Percentiles rank a stretch among this genome's conserved stretches.
phyloP scores from a whole-genome alignment of 208 protist species.

The Leishmania turanica region DNA sequence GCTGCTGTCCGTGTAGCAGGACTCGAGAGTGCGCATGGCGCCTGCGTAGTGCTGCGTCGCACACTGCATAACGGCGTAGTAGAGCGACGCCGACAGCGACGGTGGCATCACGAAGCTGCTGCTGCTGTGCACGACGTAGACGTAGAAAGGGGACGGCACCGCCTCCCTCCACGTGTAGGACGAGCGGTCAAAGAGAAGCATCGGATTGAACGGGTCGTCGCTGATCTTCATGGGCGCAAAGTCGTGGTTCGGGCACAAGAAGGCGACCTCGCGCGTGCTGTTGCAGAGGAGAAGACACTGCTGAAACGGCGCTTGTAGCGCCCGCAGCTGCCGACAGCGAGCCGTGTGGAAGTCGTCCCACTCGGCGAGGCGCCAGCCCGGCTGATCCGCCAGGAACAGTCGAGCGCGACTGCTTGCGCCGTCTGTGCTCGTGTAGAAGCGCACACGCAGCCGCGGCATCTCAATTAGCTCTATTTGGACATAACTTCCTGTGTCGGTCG shows the following conservation, averaged over 20 bases:
- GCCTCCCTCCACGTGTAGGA: constrained; percentile 74
- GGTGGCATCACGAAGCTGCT: constrained; percentile 85
- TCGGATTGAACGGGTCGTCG: constrained; percentile 56
- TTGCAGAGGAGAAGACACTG: constrained; percentile 75
- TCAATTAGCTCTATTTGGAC: constrained; percentile 78
- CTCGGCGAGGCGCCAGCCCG: constrained; percentile 72
- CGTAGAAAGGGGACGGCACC: constrained; percentile 88
- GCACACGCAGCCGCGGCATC: constrained; percentile 88
- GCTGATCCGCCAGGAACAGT: constrained; percentile 79
- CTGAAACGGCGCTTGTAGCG: constrained; percentile 52
- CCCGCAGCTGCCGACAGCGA: constrained; percentile 29
- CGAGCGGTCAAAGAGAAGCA: constrained; percentile 74
- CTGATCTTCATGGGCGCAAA: constrained; percentile 50
- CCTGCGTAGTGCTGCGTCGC: constrained; percentile 84
- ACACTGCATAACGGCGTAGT: constrained; percentile 92
- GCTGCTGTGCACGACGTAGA: constrained; percentile 89
- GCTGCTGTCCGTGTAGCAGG: constrained; percentile 72
- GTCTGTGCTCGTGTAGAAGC: constrained; percentile 72
- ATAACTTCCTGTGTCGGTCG: not conserved
- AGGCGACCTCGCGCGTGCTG: constrained; percentile 50
- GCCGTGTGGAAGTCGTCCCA: constrained; percentile 33
- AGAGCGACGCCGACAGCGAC: constrained; percentile 90
- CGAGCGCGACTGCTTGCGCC: constrained; percentile 39
- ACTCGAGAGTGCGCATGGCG: constrained; percentile 79
- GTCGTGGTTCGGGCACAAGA: constrained; percentile 82